These are phyloP conservation scores for Graphilbum fragrans DNA, from an alignment of 2,329 filamentous ascomycete species.

Conservation along the genomic window DNA sequence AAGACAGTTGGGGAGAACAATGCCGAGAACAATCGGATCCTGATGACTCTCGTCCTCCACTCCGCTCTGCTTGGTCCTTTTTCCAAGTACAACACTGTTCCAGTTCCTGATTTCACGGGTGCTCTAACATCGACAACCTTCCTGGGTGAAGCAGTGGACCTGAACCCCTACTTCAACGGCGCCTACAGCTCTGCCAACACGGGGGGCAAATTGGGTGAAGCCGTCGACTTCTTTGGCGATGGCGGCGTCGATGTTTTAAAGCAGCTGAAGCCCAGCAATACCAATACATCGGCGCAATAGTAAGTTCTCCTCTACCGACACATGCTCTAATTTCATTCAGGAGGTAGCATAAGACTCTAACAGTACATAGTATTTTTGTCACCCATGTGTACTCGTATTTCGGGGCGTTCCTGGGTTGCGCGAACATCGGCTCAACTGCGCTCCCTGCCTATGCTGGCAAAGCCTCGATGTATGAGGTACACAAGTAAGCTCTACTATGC, in stretches of 20 bases:
- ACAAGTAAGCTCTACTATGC: too few relatives aligned
- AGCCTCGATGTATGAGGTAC: constrained; percentile 7
- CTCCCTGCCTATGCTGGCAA: constrained; percentile 4
- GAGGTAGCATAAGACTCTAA: background rate
- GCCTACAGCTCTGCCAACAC: constrained; percentile 4
- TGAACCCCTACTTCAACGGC: constrained; percentile 7
- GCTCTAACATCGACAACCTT: constrained; percentile 4
- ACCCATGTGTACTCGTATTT: constrained; percentile 7
- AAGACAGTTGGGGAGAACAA: constrained; percentile 4
- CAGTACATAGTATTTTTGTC: constrained; percentile 3
- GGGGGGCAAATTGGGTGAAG: background rate
- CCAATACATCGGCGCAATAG: constrained; percentile 7
- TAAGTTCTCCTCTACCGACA: background rate
- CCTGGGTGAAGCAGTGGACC: constrained; percentile 5
- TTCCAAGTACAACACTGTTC: constrained; percentile 7
- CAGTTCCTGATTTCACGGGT: constrained; percentile 1
- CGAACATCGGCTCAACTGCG: background rate
- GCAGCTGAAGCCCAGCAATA: constrained; percentile 2
- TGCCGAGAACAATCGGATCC: constrained; percentile 2
- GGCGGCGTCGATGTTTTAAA: constrained; percentile 2
- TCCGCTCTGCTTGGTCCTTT: constrained; percentile 6
- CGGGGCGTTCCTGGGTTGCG: constrained; percentile 5
- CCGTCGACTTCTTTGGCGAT: constrained; percentile 6
- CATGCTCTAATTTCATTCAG: too few relatives aligned
- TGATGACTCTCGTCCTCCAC: constrained; percentile 6